Conservation (phyloP, 306 rosid genomes). For the Abrus pulchellus region DNA sequence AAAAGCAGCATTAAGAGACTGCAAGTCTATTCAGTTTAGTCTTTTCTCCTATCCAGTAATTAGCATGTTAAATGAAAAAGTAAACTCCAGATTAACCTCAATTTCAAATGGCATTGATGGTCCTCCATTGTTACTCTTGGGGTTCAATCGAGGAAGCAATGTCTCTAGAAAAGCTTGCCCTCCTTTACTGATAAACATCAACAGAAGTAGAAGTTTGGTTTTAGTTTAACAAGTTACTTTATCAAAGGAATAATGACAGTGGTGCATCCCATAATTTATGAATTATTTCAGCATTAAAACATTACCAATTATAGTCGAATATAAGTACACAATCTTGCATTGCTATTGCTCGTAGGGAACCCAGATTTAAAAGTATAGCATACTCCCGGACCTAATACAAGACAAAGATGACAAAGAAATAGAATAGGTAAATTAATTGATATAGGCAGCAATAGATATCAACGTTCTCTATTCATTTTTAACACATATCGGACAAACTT, state of each 20-base stretch:
- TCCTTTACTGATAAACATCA: constrained; percentile 73
- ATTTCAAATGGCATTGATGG: constrained; percentile 95
- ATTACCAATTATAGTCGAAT: constrained; percentile 87
- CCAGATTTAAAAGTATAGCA: constrained; percentile 94
- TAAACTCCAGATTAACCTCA: constrained; percentile 72
- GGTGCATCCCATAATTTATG: constrained; percentile 37
- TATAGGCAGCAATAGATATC: constrained; percentile 3
- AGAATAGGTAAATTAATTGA: constrained; percentile 10
- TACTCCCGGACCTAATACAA: constrained; percentile 84
- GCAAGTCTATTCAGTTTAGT: constrained; percentile 26
- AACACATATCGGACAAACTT: constrained; percentile 18
- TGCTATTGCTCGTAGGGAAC: constrained; percentile 96
- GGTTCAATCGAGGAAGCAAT: constrained; percentile 88
- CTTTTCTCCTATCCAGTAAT: constrained; percentile 1
- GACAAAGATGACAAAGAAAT: constrained; percentile 37
- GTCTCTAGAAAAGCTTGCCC: constrained; percentile 91
- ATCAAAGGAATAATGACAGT: constrained; percentile 14
- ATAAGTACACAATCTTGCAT: constrained; percentile 86
- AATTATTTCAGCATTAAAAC: constrained; percentile 43
- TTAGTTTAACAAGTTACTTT: constrained; percentile 40
- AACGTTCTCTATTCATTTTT: constrained; percentile 33
- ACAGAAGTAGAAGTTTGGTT: constrained; percentile 40
- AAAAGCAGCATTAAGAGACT: constrained; percentile 25
- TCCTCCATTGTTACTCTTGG: constrained; percentile 79
- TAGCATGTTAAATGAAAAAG: constrained; percentile 32